Base-by-base conservation (phyloP, 768 basidiomycete genomes). In the Baorangia bicolor region DNA sequence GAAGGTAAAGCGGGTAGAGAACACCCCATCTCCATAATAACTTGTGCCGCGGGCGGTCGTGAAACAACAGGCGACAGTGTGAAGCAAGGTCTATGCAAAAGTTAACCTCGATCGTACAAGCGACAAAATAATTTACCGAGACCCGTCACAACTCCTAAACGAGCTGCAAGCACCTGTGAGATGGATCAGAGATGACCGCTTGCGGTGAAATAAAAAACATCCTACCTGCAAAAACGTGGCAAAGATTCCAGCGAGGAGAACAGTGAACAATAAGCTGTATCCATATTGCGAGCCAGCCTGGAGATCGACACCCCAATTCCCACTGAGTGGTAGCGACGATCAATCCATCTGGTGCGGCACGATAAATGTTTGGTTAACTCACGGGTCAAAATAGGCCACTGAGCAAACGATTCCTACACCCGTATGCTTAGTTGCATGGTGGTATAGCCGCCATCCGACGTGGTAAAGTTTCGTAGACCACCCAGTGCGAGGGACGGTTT, bases 341-440 rank as follows among this genome's bases (percentile, higher is more conserved):
- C 37, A 59, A 41, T 12, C 12, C 16, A 48, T 16, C 21, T 20
- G 42, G 34, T 51, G n/a, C n/a, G 35, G 20, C 5, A 43, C 30
- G 42, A 18, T 50, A n/a, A 50, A 33, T n/a, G 31, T 27, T 16
- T 25, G 16, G 13, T 53, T 9, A 18, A 77, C 87, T 67, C 62
- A 91, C 85, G 90, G 91, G 65, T 92, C 90, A 65, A 92, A 90
- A 71, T 94, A 95, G 1, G 92, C 93, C 10, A 94, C 91, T 10
- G 89, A 82, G 59, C 91, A 92, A 25, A 95, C 83, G 44, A 93
- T 75, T n/a, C 93, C 93, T 42, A 92, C 85, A 5, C 93, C 93
- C 3, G 83, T 81, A 67, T 91, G 90, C 62, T 77, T 84, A 52
- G 74, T 78, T 27, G 78, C 73, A 67, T 91, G 88, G 61, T 78